Conservation (phyloP, 176 grass and related monocot genomes). For the Alloteropsis semialata region DNA sequence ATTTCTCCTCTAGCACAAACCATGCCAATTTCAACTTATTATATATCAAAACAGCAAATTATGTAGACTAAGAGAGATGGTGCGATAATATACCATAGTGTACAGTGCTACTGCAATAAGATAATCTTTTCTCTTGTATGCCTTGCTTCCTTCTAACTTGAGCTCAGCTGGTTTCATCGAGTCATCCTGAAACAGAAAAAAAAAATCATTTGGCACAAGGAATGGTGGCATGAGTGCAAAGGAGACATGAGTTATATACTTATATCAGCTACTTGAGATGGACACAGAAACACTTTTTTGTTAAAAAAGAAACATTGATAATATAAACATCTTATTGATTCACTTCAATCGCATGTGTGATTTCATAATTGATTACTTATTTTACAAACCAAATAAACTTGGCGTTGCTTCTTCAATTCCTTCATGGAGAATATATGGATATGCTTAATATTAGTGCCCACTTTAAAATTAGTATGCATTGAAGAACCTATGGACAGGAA, state of each 20-base stretch:
- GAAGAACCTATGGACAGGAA: neutral
- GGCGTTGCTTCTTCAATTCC: neutral
- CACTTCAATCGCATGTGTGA: neutral
- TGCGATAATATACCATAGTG: constrained; percentile 16
- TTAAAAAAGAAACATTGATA: neutral
- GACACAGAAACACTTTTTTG: neutral
- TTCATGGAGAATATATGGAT: neutral
- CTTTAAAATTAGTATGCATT: neutral
- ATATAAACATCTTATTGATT: neutral
- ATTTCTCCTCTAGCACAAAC: too few species aligned
- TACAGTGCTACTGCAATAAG: constrained; percentile 25
- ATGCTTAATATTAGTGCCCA: neutral
- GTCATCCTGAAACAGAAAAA: constrained; percentile 20
- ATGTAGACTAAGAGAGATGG: neutral
- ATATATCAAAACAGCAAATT: neutral
- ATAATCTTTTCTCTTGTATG: constrained; percentile 39
- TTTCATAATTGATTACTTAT: neutral
- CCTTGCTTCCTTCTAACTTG: constrained; percentile 25
- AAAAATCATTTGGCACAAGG: neutral
- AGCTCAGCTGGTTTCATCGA: constrained; percentile 21
- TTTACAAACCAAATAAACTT: neutral
- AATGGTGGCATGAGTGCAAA: neutral
- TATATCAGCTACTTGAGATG: neutral
- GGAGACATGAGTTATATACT: neutral
- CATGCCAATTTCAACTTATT: neutral